phyloP scores from a whole-genome alignment of 371 early-diverging fungal species.

The Ordospora colligata region DNA sequence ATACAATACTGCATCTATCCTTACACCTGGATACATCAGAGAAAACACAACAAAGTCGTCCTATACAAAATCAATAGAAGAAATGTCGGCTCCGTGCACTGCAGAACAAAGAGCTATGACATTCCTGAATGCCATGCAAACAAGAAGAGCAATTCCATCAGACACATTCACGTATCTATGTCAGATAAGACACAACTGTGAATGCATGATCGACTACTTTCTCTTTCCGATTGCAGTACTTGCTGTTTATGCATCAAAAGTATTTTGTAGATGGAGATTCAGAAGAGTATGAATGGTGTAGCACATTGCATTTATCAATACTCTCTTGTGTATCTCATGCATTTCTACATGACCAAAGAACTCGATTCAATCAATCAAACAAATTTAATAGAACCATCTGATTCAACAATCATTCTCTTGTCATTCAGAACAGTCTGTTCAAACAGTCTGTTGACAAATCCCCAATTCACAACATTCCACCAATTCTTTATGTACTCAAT shows the following conservation, averaged over 20 bases:
- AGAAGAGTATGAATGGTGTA: not conserved
- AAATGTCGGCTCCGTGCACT: not conserved
- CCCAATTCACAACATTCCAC: conserved; percentile 94
- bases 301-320: no score
- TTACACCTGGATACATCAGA: conserved; percentile 68
- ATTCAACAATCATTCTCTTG: conserved; percentile 63
- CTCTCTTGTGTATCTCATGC: no score
- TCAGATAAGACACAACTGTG: conserved; percentile 22
- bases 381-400: conserved; percentile 39
- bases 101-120: conserved; percentile 21
- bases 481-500: conserved; percentile 82
- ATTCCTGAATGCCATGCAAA: conserved; percentile 29
- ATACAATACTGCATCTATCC: conserved; percentile 71
- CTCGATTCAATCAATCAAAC: no score
- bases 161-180: conserved; percentile 40
- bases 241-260: not conserved
- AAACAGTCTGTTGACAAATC: conserved; percentile 63
- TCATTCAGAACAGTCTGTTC: conserved; percentile 16
- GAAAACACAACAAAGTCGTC: conserved; percentile 73
- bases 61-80: conserved; percentile 71
- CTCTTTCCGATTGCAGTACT: conserved; percentile 36
- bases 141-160: conserved; percentile 6
- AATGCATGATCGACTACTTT: conserved; percentile 35
- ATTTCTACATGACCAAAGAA: no score
- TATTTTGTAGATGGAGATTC: conserved; percentile 26